phyloP scores from a whole-genome alignment of 306 rosid genomes.

The Prosopis cineraria region DNA sequence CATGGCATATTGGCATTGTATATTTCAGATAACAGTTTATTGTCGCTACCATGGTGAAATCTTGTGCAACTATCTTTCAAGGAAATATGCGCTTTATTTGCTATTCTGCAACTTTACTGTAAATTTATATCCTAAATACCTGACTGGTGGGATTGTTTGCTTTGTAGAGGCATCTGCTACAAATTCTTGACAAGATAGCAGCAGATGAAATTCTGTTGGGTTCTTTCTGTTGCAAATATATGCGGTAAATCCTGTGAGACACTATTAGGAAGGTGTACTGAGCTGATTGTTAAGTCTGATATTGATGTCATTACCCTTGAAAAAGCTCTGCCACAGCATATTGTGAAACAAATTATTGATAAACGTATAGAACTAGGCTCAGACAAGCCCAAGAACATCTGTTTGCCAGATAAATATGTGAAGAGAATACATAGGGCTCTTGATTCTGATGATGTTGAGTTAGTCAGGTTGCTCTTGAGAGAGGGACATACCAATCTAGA shows the following conservation, averaged over 20 bases:
- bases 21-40: too few species aligned
- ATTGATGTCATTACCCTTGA: constrained; percentile 52
- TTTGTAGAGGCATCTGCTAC: constrained; percentile 55
- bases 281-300: constrained; percentile 51
- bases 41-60: too few species aligned
- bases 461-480: constrained; percentile 61
- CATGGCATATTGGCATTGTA: too few species aligned
- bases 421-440: constrained; percentile 69
- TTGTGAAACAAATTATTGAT: constrained; percentile 45
- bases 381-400: constrained; percentile 17
- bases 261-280: constrained; percentile 41
- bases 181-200: constrained; percentile 50
- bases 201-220: constrained; percentile 54
- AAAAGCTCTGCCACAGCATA: constrained; percentile 47
- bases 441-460: constrained; percentile 69
- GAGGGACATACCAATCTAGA: constrained; percentile 66
- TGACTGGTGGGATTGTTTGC: constrained; percentile 20
- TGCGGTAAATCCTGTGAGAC: constrained; percentile 53
- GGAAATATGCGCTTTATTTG: neutral
- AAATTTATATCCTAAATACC: neutral
- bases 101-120: neutral
- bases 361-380: constrained; percentile 42
- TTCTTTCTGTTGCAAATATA: constrained; percentile 50
- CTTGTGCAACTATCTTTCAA: neutral
- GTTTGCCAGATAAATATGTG: constrained; percentile 53